Evolutionary conservation across 139 green algal genomes (phyloP), one percentile per base, ranked within the genome.

Genomic region (Astrephomene gubernaculifera): DNA sequence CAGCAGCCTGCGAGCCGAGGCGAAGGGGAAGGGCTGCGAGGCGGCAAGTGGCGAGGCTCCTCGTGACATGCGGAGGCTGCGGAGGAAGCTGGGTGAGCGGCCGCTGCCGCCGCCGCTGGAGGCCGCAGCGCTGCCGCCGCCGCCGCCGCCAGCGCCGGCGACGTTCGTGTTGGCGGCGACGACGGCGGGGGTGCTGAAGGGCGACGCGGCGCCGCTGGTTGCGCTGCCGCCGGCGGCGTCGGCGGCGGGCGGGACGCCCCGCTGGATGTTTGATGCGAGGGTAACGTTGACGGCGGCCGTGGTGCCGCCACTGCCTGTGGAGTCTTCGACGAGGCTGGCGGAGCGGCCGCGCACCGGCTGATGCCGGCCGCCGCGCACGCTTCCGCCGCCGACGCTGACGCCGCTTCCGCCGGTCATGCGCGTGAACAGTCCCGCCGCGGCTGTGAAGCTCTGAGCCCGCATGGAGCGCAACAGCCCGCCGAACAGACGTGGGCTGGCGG

Each of bases 391-490:
- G 54, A 1, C 74, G 21, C 38, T 10, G 74, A 8, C 27, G 5
- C 54, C 19, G 27, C 39, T 27, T 54, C 38, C n/a, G 1, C 10
- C 12, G 27, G 74, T 38, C 74, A 82, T 82, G 22, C 74, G 35
- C n/a, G 54, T 22, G 21, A 82, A 17, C 38, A 82, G 53, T 27
- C 74, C 74, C 38, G 38, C 54, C 8, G n/a, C n/a, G n/a, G n/a
- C n/a, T n/a, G 53, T 82, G 57, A 82, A 82, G 74, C 54, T 71
- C 74, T 82, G 74, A 5, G 74, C 54, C 4, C 74, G 74, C 27
- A 33, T 44, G 4, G 74, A 71, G 0, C 38, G 4, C 0, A 82
- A 33, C 29, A 82, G 54, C 68, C 38, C 38, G 39, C 39, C 39
- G 27, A 82, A 71, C 38, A 68, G 74, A 0, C 74, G 54, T 1